Base-by-base conservation (phyloP, 2,329 filamentous ascomycete species). In the Boeremia exigua region DNA sequence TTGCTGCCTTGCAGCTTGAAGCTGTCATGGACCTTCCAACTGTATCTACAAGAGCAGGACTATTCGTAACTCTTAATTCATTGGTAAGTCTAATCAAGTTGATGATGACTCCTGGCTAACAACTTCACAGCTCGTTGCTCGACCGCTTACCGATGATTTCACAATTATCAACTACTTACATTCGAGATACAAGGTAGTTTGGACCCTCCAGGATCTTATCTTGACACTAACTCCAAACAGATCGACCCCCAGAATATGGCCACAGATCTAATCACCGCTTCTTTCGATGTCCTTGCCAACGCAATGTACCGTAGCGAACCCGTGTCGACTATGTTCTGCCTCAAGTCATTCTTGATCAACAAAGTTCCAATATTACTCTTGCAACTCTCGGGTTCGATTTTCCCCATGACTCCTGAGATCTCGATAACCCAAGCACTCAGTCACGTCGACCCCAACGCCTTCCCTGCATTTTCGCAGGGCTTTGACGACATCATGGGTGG, bases 201-300 rank as follows among this genome's bases (percentile, higher is more conserved):
- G 14, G 2, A 2, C 14, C 2, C 61, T 78, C 30, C n/a, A 14
- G 25, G 8, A 5, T 17, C 5, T 5, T 6, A 8, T 8, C 12
- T 4, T 12, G n/a, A 58, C 17, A 66, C 74, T 80, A 40, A 81
- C 48, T 27, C 9, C 5, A 14, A 2, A 15, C 4, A 92, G 84
- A 89, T 89, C 34, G 90, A 96, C 66, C 83, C 90, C 37, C 89
- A 94, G 73, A 83, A 85, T 11, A 87, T 92, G 39, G 86, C 90
- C 0, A 86, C 92, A 49, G 92, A 97, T 66, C 81, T 98, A 2
- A 89, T 98, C 37, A 84, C 94, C 9, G 91, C 92, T 1, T 88
- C 92, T 0, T 98, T 99, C 68, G 93, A 98, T 66, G 84, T 96
- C 5, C 81, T 99, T 14, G 90, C 92, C 32, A 96, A 96, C 68